Conservation (phyloP, 2,329 filamentous ascomycete species). For the Pleomassaria siparia region DNA sequence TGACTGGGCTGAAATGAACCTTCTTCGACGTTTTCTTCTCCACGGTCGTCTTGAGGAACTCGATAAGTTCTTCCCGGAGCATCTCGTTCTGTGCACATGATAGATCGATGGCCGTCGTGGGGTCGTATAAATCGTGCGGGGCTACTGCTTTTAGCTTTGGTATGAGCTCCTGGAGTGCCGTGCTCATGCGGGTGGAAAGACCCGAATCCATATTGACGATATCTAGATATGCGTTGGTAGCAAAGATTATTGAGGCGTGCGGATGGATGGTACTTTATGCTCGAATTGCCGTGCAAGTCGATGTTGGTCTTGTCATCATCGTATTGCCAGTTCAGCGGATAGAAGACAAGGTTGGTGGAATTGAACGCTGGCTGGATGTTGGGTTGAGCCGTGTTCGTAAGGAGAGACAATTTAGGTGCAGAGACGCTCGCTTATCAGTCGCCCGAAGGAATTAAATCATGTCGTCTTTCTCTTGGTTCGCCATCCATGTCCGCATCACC, state of each 20-base stretch:
- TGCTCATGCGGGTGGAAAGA: constrained; percentile 25
- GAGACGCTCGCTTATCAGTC: constrained; percentile 4
- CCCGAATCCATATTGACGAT: constrained; percentile 26
- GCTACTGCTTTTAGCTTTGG: constrained; percentile 11
- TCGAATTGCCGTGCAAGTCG: neutral
- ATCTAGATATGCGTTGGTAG: neutral
- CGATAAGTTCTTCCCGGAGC: constrained; percentile 25
- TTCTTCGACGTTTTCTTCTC: constrained; percentile 22
- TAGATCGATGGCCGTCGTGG: constrained; percentile 22
- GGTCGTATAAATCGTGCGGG: constrained; percentile 14
- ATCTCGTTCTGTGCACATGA: constrained; percentile 31
- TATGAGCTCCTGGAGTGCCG: constrained; percentile 17
- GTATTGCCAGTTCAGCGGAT: neutral
- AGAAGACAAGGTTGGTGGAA: neutral
- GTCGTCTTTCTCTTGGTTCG: constrained; percentile 6
- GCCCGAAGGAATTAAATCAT: neutral
- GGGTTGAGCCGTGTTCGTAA: neutral
- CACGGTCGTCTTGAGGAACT: constrained; percentile 32
- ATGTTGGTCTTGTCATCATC: no score
- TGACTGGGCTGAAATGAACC: constrained; percentile 8
- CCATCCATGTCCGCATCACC: constrained; percentile 3
- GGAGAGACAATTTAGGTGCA: neutral
- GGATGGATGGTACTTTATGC: neutral
- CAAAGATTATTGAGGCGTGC: no score
- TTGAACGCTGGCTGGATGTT: neutral